These are phyloP conservation scores for Raphanus raphanistrum DNA, from an alignment of 345 rosid genomes.

Conservation along the genomic window DNA sequence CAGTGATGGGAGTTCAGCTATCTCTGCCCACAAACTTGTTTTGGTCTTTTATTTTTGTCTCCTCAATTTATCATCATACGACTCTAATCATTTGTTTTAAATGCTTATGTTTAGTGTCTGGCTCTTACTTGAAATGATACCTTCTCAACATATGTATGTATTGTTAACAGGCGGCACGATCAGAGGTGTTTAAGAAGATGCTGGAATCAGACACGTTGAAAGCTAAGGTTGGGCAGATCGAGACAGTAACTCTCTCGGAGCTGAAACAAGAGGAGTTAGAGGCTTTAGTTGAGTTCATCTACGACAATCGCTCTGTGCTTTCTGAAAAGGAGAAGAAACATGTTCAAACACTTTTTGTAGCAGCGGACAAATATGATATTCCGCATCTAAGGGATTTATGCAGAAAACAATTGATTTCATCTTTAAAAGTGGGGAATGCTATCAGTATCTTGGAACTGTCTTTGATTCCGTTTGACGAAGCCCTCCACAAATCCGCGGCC, in stretches of 20 bases:
- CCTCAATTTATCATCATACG: background rate
- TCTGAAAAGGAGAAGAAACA: background rate
- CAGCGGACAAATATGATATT: slow-evolving; percentile 21
- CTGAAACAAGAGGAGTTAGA: background rate
- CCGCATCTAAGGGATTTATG: slow-evolving; percentile 1
- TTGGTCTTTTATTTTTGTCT: background rate
- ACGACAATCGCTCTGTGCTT: background rate
- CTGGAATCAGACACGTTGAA: slow-evolving; percentile 9
- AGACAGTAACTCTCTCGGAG: slow-evolving; percentile 1
- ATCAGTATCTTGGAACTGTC: background rate
- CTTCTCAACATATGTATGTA: background rate
- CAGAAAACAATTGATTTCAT: background rate
- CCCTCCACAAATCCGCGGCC: background rate
- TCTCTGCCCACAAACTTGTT: slow-evolving; percentile 16
- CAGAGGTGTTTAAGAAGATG: slow-evolving; percentile 22
- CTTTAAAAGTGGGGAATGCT: background rate
- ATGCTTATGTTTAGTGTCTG: background rate
- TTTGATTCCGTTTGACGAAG: background rate
- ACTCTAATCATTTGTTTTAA: background rate
- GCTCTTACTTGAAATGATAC: background rate
- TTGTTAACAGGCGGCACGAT: slow-evolving; percentile 2
- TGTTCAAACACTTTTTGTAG: background rate
- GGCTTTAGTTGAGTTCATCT: background rate
- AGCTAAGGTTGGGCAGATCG: background rate
- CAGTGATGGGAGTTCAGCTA: background rate